These are phyloP conservation scores for Lachancea quebecensis DNA, from an alignment of 805 yeast species.

Conservation along the genomic window DNA sequence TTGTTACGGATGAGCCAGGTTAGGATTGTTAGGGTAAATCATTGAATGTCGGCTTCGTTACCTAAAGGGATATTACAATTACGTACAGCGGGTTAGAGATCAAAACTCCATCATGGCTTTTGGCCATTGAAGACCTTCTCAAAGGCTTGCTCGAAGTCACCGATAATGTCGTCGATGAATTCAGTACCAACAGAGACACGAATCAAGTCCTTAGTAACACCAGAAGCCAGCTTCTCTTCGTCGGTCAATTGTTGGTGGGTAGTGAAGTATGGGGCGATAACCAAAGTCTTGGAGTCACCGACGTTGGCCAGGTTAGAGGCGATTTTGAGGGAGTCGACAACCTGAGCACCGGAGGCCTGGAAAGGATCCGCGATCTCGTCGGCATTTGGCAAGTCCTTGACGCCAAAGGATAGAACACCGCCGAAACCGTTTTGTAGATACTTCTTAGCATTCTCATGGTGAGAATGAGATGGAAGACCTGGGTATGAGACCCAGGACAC, in stretches of 20 bases:
- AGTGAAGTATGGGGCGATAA: constrained; percentile 92
- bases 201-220: constrained; percentile 82
- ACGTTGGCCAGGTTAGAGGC: constrained; percentile 94
- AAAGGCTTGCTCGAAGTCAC: constrained; percentile 83
- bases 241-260: constrained; percentile 88
- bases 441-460: constrained; percentile 77
- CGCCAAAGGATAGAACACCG: constrained; percentile 85
- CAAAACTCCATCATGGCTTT: constrained; percentile 2
- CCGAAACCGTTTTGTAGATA: constrained; percentile 78
- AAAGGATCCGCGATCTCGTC: constrained; percentile 52
- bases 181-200: constrained; percentile 91
- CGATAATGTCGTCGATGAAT: constrained; percentile 83
- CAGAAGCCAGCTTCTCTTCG: constrained; percentile 73
- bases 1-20: background rate
- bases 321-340: constrained; percentile 75
- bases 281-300: constrained; percentile 93
- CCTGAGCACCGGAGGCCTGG: constrained; percentile 70
- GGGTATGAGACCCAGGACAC: constrained; percentile 91
- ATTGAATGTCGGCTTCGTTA: background rate
- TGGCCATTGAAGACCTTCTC: constrained; percentile 43
- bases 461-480: constrained; percentile 71
- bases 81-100: background rate
- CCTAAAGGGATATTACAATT: background rate
- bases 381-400: constrained; percentile 48
- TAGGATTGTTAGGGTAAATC: background rate